Base-by-base conservation (phyloP, 2,329 filamentous ascomycete species). In the Coniochaeta sp. region DNA sequence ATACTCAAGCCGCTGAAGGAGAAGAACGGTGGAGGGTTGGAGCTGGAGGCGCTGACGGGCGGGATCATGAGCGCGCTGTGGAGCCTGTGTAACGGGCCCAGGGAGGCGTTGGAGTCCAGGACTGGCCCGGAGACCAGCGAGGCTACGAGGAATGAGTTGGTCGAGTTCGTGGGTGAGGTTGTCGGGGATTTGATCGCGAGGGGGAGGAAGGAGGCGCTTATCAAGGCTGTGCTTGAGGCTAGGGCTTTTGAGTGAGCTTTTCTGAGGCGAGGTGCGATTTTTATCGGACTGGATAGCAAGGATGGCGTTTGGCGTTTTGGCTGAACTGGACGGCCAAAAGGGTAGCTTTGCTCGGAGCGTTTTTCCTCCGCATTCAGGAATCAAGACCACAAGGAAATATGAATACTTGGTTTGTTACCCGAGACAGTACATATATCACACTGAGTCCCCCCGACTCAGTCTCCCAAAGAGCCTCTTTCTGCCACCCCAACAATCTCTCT, bases 41-140 rank as follows among this genome's bases (percentile, higher is more conserved):
- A 83, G 58, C 75, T 76, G 52, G 76, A 81, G 59, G 75, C 78
- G 68, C 67, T 83, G 10, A 68, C 82, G 0, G 74, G 78, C 50
- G 79, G 71, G n/a, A 72, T 83, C 47, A 65, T 82, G 47, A 77
- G 78, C 59, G 77, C 77, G 0, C 69, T 81, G 6, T 66, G 70
- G 14, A 74, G 73, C 0, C 64, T 82, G 9, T 48, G 45, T 13
- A 48, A 48, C 14, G 45, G 63, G 67, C 1, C 66, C 67, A 18
- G 63, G 62, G 31, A 50, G 32, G 48, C 31, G 48, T 6, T 38
- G 31, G 48, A 38, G 49, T 38, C 42, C 3, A 38, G 40, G 22
- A 31, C 22, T 1, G 22, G 48, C 7, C 18, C 20, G 9, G 8
- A 2, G 56, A 63, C 26, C 59, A 65, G 14, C 54, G 6, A 28